Percentiles rank a stretch among this genome's conserved stretches.
Conservation (phyloP, 345 rosid genomes). For the Pistacia integerrima region DNA sequence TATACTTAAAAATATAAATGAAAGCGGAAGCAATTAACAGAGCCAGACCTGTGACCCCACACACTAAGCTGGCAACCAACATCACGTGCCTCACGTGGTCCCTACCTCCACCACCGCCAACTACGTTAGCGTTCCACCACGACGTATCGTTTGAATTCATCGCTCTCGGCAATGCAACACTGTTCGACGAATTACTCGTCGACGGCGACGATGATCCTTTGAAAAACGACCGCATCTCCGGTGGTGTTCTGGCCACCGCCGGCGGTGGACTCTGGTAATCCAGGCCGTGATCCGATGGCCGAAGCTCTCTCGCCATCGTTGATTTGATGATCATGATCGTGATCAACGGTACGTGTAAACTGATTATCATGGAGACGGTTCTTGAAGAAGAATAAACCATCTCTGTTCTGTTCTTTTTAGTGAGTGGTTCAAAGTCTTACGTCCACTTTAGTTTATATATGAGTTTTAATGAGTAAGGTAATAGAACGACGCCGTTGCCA, state of each 20-base stretch:
- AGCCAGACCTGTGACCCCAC: constrained; percentile 61
- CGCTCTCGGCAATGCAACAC: constrained; percentile 49
- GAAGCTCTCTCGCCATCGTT: constrained; percentile 49
- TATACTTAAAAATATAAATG: constrained; percentile 38
- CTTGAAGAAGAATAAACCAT: constrained; percentile 14
- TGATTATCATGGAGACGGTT: neutral
- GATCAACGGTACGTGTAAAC: constrained; percentile 18
- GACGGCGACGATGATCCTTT: constrained; percentile 25
- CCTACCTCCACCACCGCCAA: constrained; percentile 15
- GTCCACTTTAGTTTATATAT: too few relatives aligned
- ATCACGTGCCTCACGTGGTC: constrained; percentile 63
- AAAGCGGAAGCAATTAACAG: constrained; percentile 52
- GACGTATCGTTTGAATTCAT: constrained; percentile 40
- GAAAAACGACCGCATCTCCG: constrained; percentile 64
- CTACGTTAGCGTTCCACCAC: constrained; percentile 34
- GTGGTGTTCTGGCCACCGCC: constrained; percentile 25
- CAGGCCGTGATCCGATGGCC: constrained; percentile 79
- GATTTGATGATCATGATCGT: constrained; percentile 16
- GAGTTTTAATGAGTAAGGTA: too few relatives aligned
- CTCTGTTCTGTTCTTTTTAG: neutral
- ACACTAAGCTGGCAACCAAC: constrained; percentile 58
- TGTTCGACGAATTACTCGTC: constrained; percentile 14
- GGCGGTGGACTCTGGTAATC: constrained; percentile 52
- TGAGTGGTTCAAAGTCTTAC: neutral
- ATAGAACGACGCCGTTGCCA: neutral